phyloP scores from a whole-genome alignment of 2,329 filamentous ascomycete genomes.

The Fusarium verticillioides region DNA sequence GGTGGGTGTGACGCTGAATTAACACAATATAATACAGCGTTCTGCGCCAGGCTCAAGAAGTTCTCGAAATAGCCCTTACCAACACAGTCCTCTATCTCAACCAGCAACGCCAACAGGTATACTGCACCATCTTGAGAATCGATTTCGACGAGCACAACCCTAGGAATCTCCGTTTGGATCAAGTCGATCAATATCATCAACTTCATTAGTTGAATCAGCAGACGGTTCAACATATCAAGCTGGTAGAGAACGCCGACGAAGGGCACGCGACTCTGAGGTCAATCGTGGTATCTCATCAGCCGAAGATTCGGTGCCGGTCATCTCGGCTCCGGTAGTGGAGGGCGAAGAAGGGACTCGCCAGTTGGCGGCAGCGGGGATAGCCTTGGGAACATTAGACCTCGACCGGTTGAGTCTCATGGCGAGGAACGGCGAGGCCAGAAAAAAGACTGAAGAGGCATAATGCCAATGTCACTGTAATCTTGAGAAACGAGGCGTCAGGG shows the following conservation, averaged over 20 bases:
- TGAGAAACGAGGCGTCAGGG: neutral
- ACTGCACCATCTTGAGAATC: constrained; percentile 38
- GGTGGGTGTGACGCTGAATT: neutral
- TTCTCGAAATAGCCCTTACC: constrained; percentile 21
- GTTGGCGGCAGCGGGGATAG: constrained; percentile 43
- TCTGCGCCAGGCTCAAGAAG: constrained; percentile 12
- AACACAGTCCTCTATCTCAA: constrained; percentile 39
- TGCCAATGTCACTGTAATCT: neutral
- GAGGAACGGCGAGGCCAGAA: constrained; percentile 17
- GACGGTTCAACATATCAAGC: constrained; percentile 31
- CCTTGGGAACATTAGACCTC: constrained; percentile 47
- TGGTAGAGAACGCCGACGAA: constrained; percentile 46
- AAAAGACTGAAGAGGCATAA: constrained; percentile 3
- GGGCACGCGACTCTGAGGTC: constrained; percentile 46
- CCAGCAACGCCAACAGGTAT: constrained; percentile 40
- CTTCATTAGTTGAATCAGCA: constrained; percentile 11
- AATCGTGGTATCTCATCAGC: constrained; percentile 42
- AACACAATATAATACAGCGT: constrained; percentile 18
- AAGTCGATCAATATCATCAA: constrained; percentile 31
- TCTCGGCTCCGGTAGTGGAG: constrained; percentile 27
- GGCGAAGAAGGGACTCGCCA: constrained; percentile 38
- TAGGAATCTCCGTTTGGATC: constrained; percentile 39
- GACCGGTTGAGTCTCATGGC: constrained; percentile 48
- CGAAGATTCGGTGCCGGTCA: constrained; percentile 21
- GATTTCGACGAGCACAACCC: constrained; percentile 41